A percentile compares a stretch with the other conserved stretches of the same genome.
phyloP scores from a whole-genome alignment of 768 basidiomycete species.

The Thelephora aurantiotincta region DNA sequence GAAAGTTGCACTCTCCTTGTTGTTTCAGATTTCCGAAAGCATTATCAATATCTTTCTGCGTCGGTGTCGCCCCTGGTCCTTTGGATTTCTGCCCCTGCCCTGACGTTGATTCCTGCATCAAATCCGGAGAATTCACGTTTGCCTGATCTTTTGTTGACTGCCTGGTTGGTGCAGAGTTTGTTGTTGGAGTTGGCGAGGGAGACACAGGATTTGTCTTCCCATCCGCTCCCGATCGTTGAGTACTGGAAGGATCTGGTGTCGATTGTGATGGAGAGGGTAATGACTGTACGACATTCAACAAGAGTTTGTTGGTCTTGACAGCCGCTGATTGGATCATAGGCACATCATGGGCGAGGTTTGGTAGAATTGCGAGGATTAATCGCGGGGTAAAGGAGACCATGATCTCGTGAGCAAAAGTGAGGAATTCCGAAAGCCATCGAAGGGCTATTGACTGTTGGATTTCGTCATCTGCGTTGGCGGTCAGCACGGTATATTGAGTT shows the following conservation, averaged over 20 bases:
- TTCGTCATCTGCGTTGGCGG: slow-evolving; percentile 56
- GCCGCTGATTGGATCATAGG: slow-evolving; percentile 82
- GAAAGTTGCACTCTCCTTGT: too few relatives aligned
- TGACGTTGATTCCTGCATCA: slow-evolving; percentile 15
- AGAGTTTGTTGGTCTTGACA: slow-evolving; percentile 69
- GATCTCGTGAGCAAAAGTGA: slow-evolving; percentile 77
- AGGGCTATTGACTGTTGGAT: slow-evolving; percentile 93
- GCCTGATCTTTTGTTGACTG: slow-evolving; percentile 18
- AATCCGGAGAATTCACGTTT: slow-evolving; percentile 33
- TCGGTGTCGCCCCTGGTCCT: neutral
- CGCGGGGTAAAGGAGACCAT: slow-evolving; percentile 92
- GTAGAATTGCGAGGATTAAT: slow-evolving; percentile 83
- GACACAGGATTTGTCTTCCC: neutral
- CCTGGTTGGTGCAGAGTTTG: slow-evolving; percentile 29
- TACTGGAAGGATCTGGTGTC: slow-evolving; percentile 19
- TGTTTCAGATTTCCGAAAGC: neutral
- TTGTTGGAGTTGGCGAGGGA: slow-evolving; percentile 39
- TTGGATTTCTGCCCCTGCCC: neutral
- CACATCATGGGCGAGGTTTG: slow-evolving; percentile 88
- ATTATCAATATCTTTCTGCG: neutral
- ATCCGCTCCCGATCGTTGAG: slow-evolving; percentile 6
- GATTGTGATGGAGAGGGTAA: slow-evolving; percentile 61
- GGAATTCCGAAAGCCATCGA: slow-evolving; percentile 83
- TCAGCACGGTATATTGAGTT: neutral
- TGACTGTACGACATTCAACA: slow-evolving; percentile 75